Base-by-base conservation (phyloP, 805 yeast species). In the Yueomyces sp. region DNA sequence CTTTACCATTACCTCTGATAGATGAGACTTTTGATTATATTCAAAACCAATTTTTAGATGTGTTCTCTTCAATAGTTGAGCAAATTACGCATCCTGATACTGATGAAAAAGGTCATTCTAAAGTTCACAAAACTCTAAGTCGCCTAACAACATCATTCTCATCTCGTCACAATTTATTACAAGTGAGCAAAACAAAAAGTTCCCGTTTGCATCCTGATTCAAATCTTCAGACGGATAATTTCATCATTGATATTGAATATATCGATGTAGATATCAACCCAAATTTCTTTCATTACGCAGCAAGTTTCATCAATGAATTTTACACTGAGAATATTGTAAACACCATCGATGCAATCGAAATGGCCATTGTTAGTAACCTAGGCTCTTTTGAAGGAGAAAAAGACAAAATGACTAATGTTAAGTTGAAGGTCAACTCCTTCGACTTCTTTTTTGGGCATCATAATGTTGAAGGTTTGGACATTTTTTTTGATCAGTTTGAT, bases 291-390 rank as follows among this genome's bases (percentile, higher is more conserved):
- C 54, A 36, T 9, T 44, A 69, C 1, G 30, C 76, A 0, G 61
- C 70, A 1, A 62, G 59, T 1, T 51, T 77, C 33, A 40, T 63
- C 2, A 59, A 60, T 3, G 58, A 61, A 1, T 50, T 64, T 11
- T 63, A 66, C 28, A 59, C 58, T 19, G 63, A 65, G 12, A 64
- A 72, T 2, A 55, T 77, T 33, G 70, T 69, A 7, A 65, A 69
- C 9, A 65, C 77, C 4, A 63, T 87, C 51, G 96, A 88, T 57
- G 57, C 58, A 19, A 60, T 86, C 12, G 94, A 88, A 46, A 57
- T 74, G 19, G 74, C 75, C 7, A 73, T 81, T 2, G 67, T 84
- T 9, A 58, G 61, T 33, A 61, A 64, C 6, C 57, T 84, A 28
- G 61, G 66, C 28, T 4, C 46, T 76, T 31, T 48, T 4, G 44